Conservation (phyloP, 2,329 filamentous ascomycete genomes). For the Tolypocladium pustulatum region DNA sequence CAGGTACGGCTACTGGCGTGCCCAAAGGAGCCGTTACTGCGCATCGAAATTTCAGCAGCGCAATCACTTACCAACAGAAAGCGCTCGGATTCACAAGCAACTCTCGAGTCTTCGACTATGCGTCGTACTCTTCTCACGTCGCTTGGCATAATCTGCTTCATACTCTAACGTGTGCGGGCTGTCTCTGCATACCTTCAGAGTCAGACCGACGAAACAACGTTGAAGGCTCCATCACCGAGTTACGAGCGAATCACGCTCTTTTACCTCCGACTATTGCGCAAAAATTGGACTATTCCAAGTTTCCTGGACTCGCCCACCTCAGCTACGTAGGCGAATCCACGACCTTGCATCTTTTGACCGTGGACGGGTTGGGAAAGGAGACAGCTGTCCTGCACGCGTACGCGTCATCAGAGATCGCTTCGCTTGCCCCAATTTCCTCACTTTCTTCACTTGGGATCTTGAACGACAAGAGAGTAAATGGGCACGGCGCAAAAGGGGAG, state of each 20-base stretch:
- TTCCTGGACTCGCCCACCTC: background rate
- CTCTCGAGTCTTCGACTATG: constrained; percentile 6
- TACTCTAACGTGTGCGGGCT: background rate
- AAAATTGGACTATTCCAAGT: background rate
- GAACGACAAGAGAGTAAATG: background rate
- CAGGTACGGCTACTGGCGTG: constrained; percentile 33
- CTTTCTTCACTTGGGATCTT: background rate
- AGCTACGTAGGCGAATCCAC: background rate
- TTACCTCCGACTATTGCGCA: background rate
- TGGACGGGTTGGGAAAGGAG: background rate
- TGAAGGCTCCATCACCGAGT: background rate
- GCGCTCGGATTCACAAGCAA: constrained; percentile 3
- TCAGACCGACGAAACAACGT: background rate
- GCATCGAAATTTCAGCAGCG: constrained; percentile 8
- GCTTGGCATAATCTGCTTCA: background rate
- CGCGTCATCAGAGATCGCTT: background rate
- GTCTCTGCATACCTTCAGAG: constrained; percentile 2
- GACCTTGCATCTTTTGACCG: background rate
- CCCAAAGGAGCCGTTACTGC: constrained; percentile 37
- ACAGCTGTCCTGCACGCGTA: background rate
- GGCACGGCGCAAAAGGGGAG: background rate
- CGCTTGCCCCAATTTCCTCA: background rate
- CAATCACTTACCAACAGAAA: constrained; percentile 4
- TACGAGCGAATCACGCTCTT: background rate
- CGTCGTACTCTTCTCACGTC: background rate